These are phyloP conservation scores for Rutidosis leptorrhynchoides DNA, from an alignment of 129 eudicot genomes.

Conservation along the genomic window DNA sequence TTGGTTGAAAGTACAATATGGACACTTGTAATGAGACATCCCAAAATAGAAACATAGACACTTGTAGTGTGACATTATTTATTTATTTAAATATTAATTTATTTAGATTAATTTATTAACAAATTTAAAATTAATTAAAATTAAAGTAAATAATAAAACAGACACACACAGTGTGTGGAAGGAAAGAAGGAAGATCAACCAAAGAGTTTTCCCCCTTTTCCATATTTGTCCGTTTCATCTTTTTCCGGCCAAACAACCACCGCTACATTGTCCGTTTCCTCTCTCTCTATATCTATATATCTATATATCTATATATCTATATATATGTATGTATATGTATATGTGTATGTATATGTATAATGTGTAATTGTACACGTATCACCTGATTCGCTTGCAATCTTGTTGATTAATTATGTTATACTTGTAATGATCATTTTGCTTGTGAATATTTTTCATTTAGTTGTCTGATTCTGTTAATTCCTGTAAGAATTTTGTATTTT, in stretches of 20 bases:
- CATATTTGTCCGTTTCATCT: neutral
- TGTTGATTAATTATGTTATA: constrained; percentile 2
- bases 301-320: neutral
- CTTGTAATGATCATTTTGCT: neutral
- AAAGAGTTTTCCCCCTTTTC: constrained; percentile 2
- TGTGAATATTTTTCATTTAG: neutral
- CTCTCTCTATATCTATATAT: too few species aligned
- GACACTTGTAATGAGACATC: too few species aligned
- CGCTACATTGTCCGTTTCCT: constrained; percentile 43
- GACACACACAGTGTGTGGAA: too few species aligned
- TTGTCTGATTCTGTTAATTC: constrained; percentile 7
- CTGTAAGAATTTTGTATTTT: constrained; percentile 4
- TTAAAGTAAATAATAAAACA: too few species aligned
- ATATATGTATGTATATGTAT: too few species aligned
- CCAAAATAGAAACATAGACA: too few species aligned
- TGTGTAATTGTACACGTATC: constrained; percentile 19
- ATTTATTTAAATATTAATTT: too few species aligned
- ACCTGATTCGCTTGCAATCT: neutral
- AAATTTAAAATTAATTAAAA: too few species aligned
- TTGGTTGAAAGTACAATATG: too few species aligned
- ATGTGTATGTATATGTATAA: constrained; percentile 7
- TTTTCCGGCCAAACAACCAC: constrained; percentile 32
- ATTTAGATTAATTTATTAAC: too few species aligned
- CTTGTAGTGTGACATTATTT: too few species aligned
- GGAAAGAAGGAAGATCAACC: neutral